Evolutionary conservation across 2,329 filamentous ascomycete species (phyloP), one percentile per base, ranked within the genome.

Genomic region (Boeremia lycopersici): DNA sequence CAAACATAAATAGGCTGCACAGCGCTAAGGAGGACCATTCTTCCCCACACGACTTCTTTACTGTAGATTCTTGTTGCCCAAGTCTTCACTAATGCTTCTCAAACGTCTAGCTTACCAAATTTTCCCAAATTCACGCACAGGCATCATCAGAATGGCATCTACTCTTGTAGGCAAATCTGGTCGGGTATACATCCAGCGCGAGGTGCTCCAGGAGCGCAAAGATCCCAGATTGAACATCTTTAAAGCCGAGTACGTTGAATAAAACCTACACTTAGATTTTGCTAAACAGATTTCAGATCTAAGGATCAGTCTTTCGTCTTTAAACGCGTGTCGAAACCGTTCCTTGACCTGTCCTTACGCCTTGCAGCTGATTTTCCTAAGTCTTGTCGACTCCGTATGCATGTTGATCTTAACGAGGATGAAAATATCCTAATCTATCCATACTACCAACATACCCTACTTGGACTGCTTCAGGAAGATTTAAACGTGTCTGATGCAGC

Each of bases 361-460:
- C 64, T 78, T 49, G 65, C 66, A 61, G 56, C 56, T 35, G 68
- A 76, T 26, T 70, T 76, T 64, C 28, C 58, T 45, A 56, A 61
- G 42, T 35, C 33, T 35, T 3, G n/a, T 17, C n/a, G 33, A 11
- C 33, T 35, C n/a, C 33, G 33, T 11, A 35, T 39, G 17, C 35
- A 39, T 39, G 17, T 25, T 39, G 35, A 39, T 12, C 23, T 8
- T 9, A 39, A 39, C 15, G 17, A 39, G 15, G 35, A 39, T 6
- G 35, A 39, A 4, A 39, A 13, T 13, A 4, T 39, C 15, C 12
- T 39, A 4, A 11, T 25, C 9, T 39, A 39, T 25, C 35, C 35
- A 2, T 39, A 23, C 12, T 39, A 39, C 17, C 15, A 17, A 25
- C 9, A 10, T 11, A 39, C 35, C 6, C 12, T 39, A 10, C 35